A percentile compares a stretch with the other conserved stretches of the same genome.
Evolutionary conservation across 2,329 filamentous ascomycete genomes (phyloP).

Genomic region (Chrysoporthe austroafricana): DNA sequence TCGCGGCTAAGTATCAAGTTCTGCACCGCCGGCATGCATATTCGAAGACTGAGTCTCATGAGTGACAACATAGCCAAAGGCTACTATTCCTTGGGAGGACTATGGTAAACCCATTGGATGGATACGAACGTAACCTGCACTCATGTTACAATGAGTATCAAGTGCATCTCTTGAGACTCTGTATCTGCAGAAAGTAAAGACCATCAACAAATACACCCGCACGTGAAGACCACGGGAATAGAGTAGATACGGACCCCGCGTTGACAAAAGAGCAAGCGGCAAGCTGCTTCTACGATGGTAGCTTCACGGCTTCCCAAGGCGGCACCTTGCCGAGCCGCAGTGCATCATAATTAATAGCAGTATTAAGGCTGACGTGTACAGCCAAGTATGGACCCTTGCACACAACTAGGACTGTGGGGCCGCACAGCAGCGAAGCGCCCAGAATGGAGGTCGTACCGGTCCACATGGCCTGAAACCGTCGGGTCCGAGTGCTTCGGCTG

Average conservation of each 20-base stretch:
- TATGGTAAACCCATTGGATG: background rate
- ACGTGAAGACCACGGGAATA: background rate
- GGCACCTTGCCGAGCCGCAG: background rate
- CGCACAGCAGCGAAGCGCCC: background rate
- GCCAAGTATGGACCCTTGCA: background rate
- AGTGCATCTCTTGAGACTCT: background rate
- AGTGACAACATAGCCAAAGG: background rate
- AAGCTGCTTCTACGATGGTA: too few species aligned
- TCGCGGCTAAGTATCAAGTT: too few species aligned
- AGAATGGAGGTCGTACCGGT: background rate
- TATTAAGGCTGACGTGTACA: slow-evolving; percentile 1
- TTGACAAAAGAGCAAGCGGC: background rate
- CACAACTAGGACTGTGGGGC: background rate
- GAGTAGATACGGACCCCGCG: background rate
- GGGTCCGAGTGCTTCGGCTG: background rate
- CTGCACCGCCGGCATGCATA: too few species aligned
- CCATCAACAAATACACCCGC: background rate
- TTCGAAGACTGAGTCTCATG: too few species aligned
- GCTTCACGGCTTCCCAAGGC: background rate
- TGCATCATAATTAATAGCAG: background rate
- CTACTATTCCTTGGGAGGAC: background rate
- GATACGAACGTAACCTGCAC: background rate
- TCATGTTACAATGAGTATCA: background rate
- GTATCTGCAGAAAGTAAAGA: background rate
- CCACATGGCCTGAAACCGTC: background rate